Conservation (phyloP, 176 grass and related monocot genomes). For the Oryza officinalis region DNA sequence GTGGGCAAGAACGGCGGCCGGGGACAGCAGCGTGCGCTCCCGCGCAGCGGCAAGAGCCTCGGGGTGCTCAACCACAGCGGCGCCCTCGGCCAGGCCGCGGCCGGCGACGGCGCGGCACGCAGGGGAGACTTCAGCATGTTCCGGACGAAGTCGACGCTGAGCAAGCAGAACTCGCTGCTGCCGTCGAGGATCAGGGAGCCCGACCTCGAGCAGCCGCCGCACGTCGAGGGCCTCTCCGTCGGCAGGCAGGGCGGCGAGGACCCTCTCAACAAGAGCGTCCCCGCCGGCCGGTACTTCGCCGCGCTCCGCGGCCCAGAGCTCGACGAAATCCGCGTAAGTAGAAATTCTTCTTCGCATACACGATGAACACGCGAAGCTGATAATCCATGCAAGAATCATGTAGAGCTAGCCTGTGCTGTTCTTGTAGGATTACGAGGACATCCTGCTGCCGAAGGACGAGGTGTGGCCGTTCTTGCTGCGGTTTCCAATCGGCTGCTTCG, state of each 20-base stretch:
- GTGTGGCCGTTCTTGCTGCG: conserved; percentile 97
- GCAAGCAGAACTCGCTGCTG: conserved; percentile 75
- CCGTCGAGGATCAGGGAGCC: conserved; percentile 54
- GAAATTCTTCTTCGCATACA: neutral
- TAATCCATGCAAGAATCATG: neutral
- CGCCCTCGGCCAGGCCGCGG: neutral
- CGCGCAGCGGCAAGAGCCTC: conserved; percentile 85
- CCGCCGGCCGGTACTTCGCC: conserved; percentile 91
- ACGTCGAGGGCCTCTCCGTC: conserved; percentile 47
- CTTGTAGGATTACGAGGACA: conserved; percentile 84
- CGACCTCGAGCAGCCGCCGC: conserved; percentile 47
- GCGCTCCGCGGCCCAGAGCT: conserved; percentile 95
- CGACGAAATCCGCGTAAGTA: conserved; percentile 87
- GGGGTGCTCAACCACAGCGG: conserved; percentile 50
- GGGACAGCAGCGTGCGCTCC: conserved; percentile 43
- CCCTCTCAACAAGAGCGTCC: conserved; percentile 81
- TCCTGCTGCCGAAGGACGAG: conserved; percentile 85
- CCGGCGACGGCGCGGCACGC: conserved; percentile 30
- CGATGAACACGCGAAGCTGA: neutral
- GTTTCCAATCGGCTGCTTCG: conserved; percentile 93
- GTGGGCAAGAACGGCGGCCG: conserved; percentile 35
- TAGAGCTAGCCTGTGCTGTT: neutral
- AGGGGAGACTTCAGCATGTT: conserved; percentile 92
- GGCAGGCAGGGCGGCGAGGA: conserved; percentile 42
- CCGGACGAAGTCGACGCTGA: conserved; percentile 91